Evolutionary conservation across 345 rosid species (phyloP).

Genomic region (Bruguiera sexangula): DNA sequence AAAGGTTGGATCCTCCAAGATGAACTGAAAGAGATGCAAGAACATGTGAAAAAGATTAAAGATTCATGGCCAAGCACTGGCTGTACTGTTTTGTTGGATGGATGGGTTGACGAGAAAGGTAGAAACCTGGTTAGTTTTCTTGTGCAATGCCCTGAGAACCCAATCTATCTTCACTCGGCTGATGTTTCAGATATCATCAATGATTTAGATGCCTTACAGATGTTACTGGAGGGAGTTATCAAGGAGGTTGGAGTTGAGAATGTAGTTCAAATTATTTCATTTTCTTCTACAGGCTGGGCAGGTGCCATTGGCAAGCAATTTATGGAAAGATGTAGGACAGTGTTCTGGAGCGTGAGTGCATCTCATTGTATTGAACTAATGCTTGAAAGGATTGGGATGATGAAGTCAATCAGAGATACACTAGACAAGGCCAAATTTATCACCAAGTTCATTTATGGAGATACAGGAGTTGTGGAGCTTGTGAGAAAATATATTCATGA

Average conservation of each 20-base stretch:
- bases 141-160: slow-evolving; percentile 50
- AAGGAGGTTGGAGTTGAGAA: slow-evolving; percentile 48
- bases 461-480: slow-evolving; percentile 25
- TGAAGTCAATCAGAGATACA: slow-evolving; percentile 23
- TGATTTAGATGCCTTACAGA: slow-evolving; percentile 28
- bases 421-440: slow-evolving; percentile 40
- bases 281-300: slow-evolving; percentile 51
- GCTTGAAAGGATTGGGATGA: slow-evolving; percentile 37
- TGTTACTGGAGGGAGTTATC: slow-evolving; percentile 37
- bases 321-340: slow-evolving; percentile 21
- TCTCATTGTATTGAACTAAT: slow-evolving; percentile 58
- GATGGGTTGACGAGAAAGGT: slow-evolving; percentile 53
- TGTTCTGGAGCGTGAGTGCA: slow-evolving; percentile 58
- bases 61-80: slow-evolving; percentile 55
- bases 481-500: slow-evolving; percentile 24
- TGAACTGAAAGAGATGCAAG: slow-evolving; percentile 36
- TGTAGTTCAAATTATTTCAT: slow-evolving; percentile 50
- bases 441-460: slow-evolving; percentile 33
- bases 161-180: slow-evolving; percentile 45
- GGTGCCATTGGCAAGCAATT: slow-evolving; percentile 42
- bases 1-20: slow-evolving; percentile 20
- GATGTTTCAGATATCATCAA: slow-evolving; percentile 33
- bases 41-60: slow-evolving; percentile 35
- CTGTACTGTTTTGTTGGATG: slow-evolving; percentile 65
- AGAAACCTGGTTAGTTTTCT: slow-evolving; percentile 45